These are phyloP conservation scores for Rutstroemia sp. DNA, from an alignment of 2,329 filamentous ascomycete genomes.

Conservation along the genomic window DNA sequence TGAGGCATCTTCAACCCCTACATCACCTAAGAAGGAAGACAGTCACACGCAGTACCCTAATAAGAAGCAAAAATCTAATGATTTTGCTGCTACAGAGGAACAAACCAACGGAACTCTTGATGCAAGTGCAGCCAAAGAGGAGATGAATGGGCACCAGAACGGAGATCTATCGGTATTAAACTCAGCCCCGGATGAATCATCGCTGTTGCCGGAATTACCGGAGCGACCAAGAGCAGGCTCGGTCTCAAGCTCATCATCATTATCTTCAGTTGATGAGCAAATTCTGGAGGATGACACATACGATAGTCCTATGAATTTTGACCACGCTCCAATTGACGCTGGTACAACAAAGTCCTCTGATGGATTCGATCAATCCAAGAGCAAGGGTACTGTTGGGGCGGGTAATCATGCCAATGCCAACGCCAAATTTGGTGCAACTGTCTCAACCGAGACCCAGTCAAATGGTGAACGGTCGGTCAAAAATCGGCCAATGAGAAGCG, in stretches of 20 bases:
- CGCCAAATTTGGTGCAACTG: constrained; percentile 18
- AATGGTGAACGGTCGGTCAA: constrained; percentile 12
- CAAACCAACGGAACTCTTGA: constrained; percentile 15
- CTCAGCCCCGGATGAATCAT: not conserved
- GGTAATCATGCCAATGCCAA: constrained; percentile 14
- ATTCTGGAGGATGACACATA: constrained; percentile 16
- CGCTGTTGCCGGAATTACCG: constrained; percentile 1
- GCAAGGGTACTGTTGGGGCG: constrained; percentile 2
- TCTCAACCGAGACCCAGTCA: constrained; percentile 22
- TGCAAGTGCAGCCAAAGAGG: constrained; percentile 2
- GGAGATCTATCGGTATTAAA: constrained; percentile 1
- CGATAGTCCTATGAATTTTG: constrained; percentile 7
- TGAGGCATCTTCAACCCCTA: constrained; percentile 3
- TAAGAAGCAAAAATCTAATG: constrained; percentile 23
- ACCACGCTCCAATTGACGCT: constrained; percentile 7
- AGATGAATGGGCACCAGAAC: constrained; percentile 3
- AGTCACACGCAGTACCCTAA: constrained; percentile 16
- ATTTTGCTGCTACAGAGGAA: constrained; percentile 13
- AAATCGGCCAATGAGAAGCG: constrained; percentile 20
- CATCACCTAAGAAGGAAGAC: constrained; percentile 14
- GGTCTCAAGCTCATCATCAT: constrained; percentile 30
- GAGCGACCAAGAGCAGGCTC: constrained; percentile 19
- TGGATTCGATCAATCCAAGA: constrained; percentile 4
- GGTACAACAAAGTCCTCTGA: constrained; percentile 4
- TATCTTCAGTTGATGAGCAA: constrained; percentile 31